Evolutionary conservation across 805 yeast species (phyloP), one percentile per base, ranked within the genome.

Genomic region (Cyberlindnera euphorbiiphila): DNA sequence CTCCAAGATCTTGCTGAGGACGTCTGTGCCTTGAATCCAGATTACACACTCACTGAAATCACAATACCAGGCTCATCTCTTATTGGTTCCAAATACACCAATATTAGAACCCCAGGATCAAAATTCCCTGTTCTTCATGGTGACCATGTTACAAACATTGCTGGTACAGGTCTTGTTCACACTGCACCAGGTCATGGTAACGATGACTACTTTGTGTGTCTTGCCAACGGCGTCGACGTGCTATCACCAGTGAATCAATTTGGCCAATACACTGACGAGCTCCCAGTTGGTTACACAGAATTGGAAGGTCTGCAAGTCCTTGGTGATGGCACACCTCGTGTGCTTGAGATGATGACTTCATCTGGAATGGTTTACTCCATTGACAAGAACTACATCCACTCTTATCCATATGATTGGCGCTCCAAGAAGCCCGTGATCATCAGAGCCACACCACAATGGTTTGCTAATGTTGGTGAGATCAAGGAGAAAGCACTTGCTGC

Each of bases 181-280:
- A 84, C 87, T 15, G 98, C 98, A 0, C 98, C 98, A 2, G 98
- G 97, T 0, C 98, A 93, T 58, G 99, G 99, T 52, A 75, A 79
- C 51, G 98, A 93, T 49, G 99, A 93, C 65, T 89, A 85, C 56
- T 53, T 81, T 7, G 69, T 82, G 24, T 91, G 95, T 23, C 59
- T 72, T 40, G 60, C 66, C 16, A 62, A 81, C 44, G 68, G 68
- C 0, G 67, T 93, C 16, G 65, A 61, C 9, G 75, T 85, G 0
- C 74, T 66, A 43, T 86, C 96, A 0, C 87, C 93, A 0, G 94
- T 93, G 2, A 86, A 93, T 54, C 74, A 72, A 39, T 60, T 65
- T 36, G 98, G 98, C 1, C 67, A 68, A 43, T 87, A 79, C 54
- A 74, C 76, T 1, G 46, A 57, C 8, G 76, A 72, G 0, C 53